A percentile compares a stretch with the other conserved stretches of the same genome.
These are phyloP conservation scores for Boeremia lycopersici DNA, from an alignment of 2,329 filamentous ascomycete species.

Conservation along the genomic window DNA sequence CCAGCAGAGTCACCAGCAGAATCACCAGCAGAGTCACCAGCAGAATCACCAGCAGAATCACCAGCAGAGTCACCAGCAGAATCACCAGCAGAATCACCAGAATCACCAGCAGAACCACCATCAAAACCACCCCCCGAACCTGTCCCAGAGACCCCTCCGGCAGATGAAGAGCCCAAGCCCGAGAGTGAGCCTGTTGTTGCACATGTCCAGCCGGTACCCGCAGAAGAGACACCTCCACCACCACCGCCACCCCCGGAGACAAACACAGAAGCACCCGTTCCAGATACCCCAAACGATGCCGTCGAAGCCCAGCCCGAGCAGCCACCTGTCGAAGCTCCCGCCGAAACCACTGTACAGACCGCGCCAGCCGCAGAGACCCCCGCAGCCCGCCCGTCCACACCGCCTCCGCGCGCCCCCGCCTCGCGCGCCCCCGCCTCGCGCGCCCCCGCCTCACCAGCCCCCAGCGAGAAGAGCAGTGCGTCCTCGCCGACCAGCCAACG, in stretches of 20 bases:
- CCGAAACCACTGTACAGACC: background rate
- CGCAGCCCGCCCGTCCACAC: conserved; percentile 16
- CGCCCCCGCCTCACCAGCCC: conserved; percentile 14
- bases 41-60: too few species aligned
- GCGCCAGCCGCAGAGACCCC: background rate
- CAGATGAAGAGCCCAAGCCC: conserved; percentile 15
- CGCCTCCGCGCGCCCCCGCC: conserved; percentile 16
- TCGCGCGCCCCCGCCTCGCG: conserved; percentile 21
- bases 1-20: too few species aligned
- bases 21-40: too few species aligned
- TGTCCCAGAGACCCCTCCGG: conserved; percentile 10
- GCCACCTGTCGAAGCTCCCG: conserved; percentile 3
- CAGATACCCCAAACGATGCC: conserved; percentile 1
- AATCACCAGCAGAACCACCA: too few species aligned
- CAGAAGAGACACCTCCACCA: conserved; percentile 6
- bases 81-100: too few species aligned
- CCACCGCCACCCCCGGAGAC: conserved; percentile 10
- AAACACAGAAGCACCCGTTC: conserved; percentile 5
- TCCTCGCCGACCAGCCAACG: conserved; percentile 39
- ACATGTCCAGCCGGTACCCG: conserved; percentile 30
- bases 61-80: background rate
- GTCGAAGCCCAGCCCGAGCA: background rate
- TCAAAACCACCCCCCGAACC: background rate
- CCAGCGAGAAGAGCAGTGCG: conserved; percentile 45
- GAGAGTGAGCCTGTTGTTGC: conserved; percentile 22